Conservation (phyloP, 2,329 filamentous ascomycete species). For the Clarireedia hainanense region DNA sequence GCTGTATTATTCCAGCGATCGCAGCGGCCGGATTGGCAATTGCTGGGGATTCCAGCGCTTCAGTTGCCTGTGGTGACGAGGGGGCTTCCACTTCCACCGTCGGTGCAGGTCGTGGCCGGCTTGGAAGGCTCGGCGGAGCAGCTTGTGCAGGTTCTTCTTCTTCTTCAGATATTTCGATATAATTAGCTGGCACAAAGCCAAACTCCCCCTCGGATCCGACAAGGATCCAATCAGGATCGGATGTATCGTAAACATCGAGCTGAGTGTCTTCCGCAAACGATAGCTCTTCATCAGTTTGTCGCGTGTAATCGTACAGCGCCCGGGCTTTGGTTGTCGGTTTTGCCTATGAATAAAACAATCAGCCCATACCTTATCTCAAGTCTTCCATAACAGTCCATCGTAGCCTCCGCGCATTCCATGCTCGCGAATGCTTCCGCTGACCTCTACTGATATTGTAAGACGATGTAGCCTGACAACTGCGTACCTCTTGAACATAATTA, state of each 20-base stretch:
- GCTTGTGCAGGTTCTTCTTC: constrained; percentile 27
- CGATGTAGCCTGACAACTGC: constrained; percentile 24
- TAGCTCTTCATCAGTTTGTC: constrained; percentile 95
- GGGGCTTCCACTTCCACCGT: constrained; percentile 21
- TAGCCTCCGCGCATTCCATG: background rate
- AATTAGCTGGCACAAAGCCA: constrained; percentile 93
- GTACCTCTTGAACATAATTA: constrained; percentile 92
- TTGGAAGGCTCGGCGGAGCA: constrained; percentile 29
- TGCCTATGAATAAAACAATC: constrained; percentile 40
- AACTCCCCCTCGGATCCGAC: constrained; percentile 79
- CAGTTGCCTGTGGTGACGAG: constrained; percentile 19
- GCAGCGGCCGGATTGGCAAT: constrained; percentile 31
- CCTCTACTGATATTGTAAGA: background rate
- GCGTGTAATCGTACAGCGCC: constrained; percentile 95
- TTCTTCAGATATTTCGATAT: constrained; percentile 64
- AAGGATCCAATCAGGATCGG: constrained; percentile 94
- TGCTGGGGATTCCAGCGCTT: constrained; percentile 13
- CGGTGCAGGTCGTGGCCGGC: constrained; percentile 28
- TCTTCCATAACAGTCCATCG: background rate
- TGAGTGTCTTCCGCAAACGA: constrained; percentile 86
- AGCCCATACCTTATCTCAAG: constrained; percentile 2
- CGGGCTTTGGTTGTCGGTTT: constrained; percentile 63
- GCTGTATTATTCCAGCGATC: constrained; percentile 47
- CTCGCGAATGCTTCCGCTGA: background rate
- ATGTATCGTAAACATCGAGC: constrained; percentile 78